Percentiles rank a stretch among this genome's conserved stretches.
Conservation (phyloP, 257 asterid species). For the Scutellaria barbata region DNA sequence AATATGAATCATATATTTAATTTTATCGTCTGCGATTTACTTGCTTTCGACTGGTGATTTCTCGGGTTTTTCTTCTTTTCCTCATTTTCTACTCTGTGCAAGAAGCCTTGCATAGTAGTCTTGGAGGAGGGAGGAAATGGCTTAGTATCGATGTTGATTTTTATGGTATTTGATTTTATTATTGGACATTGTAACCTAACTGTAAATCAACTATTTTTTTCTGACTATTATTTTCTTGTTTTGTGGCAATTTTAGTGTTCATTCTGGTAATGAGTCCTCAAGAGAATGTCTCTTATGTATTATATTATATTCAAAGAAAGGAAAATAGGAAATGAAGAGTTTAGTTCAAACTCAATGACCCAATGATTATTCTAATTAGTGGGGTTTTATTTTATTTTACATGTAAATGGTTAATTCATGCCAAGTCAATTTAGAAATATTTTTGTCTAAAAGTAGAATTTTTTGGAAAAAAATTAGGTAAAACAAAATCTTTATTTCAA, state of each 20-base stretch:
- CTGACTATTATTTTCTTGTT: background rate
- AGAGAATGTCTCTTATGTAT: no score
- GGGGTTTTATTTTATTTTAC: no score
- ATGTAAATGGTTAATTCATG: no score
- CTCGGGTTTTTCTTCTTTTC: background rate
- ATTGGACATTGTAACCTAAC: conserved; percentile 16
- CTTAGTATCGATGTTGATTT: background rate
- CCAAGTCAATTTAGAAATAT: no score
- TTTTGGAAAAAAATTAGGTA: no score
- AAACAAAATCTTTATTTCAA: no score
- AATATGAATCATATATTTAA: background rate
- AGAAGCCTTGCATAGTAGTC: background rate
- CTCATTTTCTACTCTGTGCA: background rate
- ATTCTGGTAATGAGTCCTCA: background rate
- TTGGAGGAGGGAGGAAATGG: conserved; percentile 3
- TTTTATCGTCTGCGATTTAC: no score
- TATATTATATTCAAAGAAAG: no score
- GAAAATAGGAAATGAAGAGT: no score
- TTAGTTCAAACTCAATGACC: no score
- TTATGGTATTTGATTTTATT: conserved; percentile 1
- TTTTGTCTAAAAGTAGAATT: no score
- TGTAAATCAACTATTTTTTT: conserved; percentile 26
- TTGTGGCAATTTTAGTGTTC: background rate
- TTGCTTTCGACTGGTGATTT: background rate
- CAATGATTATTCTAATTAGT: no score